Base-by-base conservation (phyloP, 345 rosid species). In the Trapa incisa region DNA sequence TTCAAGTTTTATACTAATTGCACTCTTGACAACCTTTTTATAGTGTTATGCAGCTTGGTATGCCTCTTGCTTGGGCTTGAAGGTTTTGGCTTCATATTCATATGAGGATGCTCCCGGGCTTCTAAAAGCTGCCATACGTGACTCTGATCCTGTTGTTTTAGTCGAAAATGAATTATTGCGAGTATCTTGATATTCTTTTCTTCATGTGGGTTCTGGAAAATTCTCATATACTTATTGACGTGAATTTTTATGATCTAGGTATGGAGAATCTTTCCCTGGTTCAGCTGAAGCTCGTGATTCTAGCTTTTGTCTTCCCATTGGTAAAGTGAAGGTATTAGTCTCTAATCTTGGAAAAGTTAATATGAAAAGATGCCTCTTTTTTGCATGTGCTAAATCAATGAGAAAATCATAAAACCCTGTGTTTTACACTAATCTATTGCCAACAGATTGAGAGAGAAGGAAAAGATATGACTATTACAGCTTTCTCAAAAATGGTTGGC, bases 51-150 rank as follows among this genome's bases (percentile, higher is more conserved):
- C 99, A 17, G 68, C 96, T 39, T 94, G 99, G 99, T 94, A 76
- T 70, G 92, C 82, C 68, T 74, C 95, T 68, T 84, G 86, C 68
- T 96, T 97, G 53, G 99, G 99, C 48, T 79, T 94, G 74, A 91
- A 94, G 76, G 99, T 94, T 11, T 79, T 94, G 29, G 33, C 84
- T 64, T 96, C 97, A 38, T 94, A 91, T 72, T 87, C 85, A 68
- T 86, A 96, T 14, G 99, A 94, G 80, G 99, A 94, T 83, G 87
- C 96, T 54, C 95, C 97, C 50, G 99, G 99, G 43, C 89, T 94
- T 67, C 77, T 94, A 67, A 94, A 94, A 84, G 97, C 97, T 76
- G 99, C 97, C 64, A 91, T 94, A 66, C 87, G 99, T 73, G 99
- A 94, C 80, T 96, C 97, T 50, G 99, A 91, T 77, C 97, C 99